Evolutionary conservation across 2,329 filamentous ascomycete species (phyloP), one percentile per base, ranked within the genome.

Genomic region (Diaporthe sp.): DNA sequence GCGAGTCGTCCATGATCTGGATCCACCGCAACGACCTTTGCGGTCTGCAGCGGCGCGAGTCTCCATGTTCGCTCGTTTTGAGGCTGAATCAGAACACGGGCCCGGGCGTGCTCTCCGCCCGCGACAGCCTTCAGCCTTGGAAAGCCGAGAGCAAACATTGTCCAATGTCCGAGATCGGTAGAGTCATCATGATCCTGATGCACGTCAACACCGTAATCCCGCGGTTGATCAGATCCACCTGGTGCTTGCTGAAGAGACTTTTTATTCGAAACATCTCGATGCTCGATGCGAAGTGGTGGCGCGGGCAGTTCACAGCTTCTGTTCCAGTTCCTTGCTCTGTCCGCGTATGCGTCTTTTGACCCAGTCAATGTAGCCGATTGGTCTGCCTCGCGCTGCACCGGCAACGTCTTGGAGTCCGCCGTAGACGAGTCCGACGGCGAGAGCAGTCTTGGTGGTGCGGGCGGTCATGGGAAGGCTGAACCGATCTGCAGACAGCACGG

Each of bases 401-500:
- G 97, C 82, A 15, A 88, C 85, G 84, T 98, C 96, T 84, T 98
- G 96, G 74, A 93, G 82, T 50, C 96, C 86, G 33, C 96, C 96
- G 84, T 95, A 98, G 10, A 86, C 90, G 47, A 98, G 81, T 28
- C 96, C 96, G 77, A 95, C 92, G 78, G 93, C 87, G 60, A 98
- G 86, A 1, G 95, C 96, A 78, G 94, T 90, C 81, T 92, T 94
- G 68, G 95, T 95, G 57, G 95, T 97, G 76, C 93, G 90, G 25
- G 93, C 93, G 54, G 93, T 92, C 68, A 93, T 94, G 75, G 92
- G 91, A 40, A 96, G 85, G 45, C 95, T 94, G 79, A 98, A 94
- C 55, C 92, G 90, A 86, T 96, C 94, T 96, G 82, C 35, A 71
- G 15, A 47, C 25, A 38, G 52, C 25, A 66, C 5, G 15, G 38